These are phyloP conservation scores for Sarocladium brachiariae DNA, from an alignment of 2,329 filamentous ascomycete species.

Conservation along the genomic window DNA sequence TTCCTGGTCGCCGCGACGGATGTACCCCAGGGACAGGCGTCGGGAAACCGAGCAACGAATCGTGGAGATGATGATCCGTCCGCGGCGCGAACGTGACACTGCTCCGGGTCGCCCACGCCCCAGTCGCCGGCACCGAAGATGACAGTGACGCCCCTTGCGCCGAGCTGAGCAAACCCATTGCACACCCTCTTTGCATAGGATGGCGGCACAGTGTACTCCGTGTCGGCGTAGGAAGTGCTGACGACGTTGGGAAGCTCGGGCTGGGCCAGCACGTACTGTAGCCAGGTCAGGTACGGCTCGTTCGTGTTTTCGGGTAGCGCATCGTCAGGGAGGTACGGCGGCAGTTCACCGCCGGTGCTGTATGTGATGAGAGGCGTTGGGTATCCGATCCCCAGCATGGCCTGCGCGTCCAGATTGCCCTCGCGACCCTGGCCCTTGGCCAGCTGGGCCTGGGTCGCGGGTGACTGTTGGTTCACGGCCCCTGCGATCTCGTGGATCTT, in stretches of 20 bases:
- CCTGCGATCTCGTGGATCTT: neutral
- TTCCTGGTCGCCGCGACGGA: conserved; percentile 50
- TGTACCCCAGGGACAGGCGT: conserved; percentile 53
- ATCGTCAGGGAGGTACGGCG: neutral
- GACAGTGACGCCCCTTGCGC: conserved; percentile 59
- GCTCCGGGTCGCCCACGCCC: conserved; percentile 22
- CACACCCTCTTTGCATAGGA: conserved; percentile 46
- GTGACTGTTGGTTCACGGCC: conserved; percentile 5
- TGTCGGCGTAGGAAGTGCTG: conserved; percentile 62
- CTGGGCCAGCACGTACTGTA: conserved; percentile 50
- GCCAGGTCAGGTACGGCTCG: conserved; percentile 62
- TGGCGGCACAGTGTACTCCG: conserved; percentile 56
- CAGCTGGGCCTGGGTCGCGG: conserved; percentile 9
- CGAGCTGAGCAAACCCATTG: conserved; percentile 57
- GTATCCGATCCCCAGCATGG: conserved; percentile 10
- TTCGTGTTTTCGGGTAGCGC: conserved; percentile 37
- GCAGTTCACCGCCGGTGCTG: conserved; percentile 6
- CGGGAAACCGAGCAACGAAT: conserved; percentile 28
- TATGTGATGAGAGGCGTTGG: conserved; percentile 10
- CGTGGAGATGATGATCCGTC: conserved; percentile 24
- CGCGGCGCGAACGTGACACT: conserved; percentile 30
- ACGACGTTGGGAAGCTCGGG: conserved; percentile 55
- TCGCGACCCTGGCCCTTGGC: neutral
- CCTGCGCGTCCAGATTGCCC: conserved; percentile 6
- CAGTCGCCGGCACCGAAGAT: conserved; percentile 58